Base-by-base conservation (phyloP, 2,329 filamentous ascomycete species). In the Claviceps humidiphila region DNA sequence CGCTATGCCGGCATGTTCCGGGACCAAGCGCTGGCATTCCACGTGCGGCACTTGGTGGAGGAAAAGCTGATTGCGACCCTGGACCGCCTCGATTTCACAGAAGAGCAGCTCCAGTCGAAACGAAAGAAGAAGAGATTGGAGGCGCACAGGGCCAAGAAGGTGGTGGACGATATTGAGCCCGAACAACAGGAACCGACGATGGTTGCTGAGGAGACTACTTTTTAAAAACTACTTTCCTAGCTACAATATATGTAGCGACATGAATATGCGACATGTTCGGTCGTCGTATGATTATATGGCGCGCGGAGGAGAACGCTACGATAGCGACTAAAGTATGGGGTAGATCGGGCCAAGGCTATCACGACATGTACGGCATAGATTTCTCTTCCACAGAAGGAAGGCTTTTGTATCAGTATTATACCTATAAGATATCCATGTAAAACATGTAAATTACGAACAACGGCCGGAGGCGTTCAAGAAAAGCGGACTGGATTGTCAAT, bases 1-100 rank as follows among this genome's bases (percentile, higher is more conserved):
- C 84, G 91, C 6, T 95, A 91, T 66, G 75, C 81, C 3, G 87
- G 87, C 48, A 76, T 94, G 49, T 95, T 96, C 66, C 77, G 73
- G 5, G 87, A 84, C 57, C 80, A 91, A 59, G 73, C 73, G 0
- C 73, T 95, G 44, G 89, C 88, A 0, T 84, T 87, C 57, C 82
- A 95, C 63, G 80, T 88, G 48, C 95, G 95, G 63, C 67, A 70
- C 6, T 65, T 94, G 49, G 82, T 90, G 2, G 90, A 96, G 68
- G 74, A 81, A 50, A 82, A 79, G 63, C 90, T 97, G 61, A 66
- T 71, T 34, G 53, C 65, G 8, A 61, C 65, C 2, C 61, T 72
- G 26, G 65, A 69, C 34, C 71, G 77, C 30, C 76, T 89, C 57
- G 78, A 67, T 50, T 72, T 71, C 55, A 67, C 68, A 5, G 64